These are phyloP conservation scores for Leptographium galeiforme DNA, from an alignment of 2,329 filamentous ascomycete genomes.

Conservation along the genomic window DNA sequence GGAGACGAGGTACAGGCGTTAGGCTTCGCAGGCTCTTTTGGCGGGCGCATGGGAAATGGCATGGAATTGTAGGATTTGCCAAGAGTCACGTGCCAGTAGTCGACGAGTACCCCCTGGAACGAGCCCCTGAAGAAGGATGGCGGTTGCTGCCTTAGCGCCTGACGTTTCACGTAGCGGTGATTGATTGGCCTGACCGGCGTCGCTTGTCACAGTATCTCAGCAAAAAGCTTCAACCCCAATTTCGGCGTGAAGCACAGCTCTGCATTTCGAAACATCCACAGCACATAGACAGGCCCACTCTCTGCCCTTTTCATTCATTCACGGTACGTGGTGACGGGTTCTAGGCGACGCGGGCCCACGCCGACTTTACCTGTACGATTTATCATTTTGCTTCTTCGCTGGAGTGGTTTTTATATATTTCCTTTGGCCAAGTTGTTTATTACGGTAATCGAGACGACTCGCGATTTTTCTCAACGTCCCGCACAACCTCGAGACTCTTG, in stretches of 20 bases:
- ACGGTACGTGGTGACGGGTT: too few relatives aligned
- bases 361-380: not conserved
- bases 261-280: not conserved
- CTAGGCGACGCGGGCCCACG: not conserved
- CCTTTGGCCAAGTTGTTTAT: not conserved
- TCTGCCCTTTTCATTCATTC: too few relatives aligned
- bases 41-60: too few relatives aligned
- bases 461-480: not conserved
- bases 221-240: not conserved
- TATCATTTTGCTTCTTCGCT: not conserved
- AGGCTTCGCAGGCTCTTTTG: too few relatives aligned
- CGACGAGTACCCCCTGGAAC: slow-evolving; percentile 7
- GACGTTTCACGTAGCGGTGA: not conserved
- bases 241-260: not conserved
- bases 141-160: slow-evolving; percentile 26
- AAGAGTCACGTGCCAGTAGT: slow-evolving; percentile 2
- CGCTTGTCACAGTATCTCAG: not conserved
- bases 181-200: slow-evolving; percentile 16
- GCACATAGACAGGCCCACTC: too few relatives aligned
- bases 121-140: slow-evolving; percentile 5
- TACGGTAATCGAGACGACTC: not conserved
- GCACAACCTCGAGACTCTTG: not conserved
- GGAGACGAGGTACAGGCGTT: too few relatives aligned
- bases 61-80: not conserved
- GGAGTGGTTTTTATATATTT: not conserved